Base-by-base conservation (phyloP, 2,329 filamentous ascomycete genomes). In the Magnaporthiopsis rhizophila region DNA sequence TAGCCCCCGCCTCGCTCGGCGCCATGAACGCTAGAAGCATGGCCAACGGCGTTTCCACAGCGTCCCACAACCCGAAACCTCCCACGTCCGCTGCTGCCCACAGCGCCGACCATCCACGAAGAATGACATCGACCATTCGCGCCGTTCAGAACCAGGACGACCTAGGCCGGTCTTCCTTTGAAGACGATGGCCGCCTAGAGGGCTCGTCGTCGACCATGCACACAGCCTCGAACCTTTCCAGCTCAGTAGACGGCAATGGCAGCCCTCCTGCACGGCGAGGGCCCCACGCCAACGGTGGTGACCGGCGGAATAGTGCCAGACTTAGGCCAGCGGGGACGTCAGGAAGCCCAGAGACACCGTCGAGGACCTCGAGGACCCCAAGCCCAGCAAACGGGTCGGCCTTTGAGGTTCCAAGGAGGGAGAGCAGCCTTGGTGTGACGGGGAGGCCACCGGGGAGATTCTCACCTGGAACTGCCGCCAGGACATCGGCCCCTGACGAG, bases 81-180 rank as follows among this genome's bases (percentile, higher is more conserved):
- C 65, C 66, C 1, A 65, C 69, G 24, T 64, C 68, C 34, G 63
- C 66, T 67, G 57, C 69, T 66, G 59, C 65, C 63, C 28, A 68
- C 65, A 61, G 65, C 65, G 64, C 63, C 65, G 58, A 62, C 67
- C 45, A 68, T 68, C 62, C 71, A 58, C 70, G 69, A 65, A 73
- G 75, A 63, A 76, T 74, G 67, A 71, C 75, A 64, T 77, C 78
- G 69, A 85, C 83, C 36, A 86, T 87, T 66, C 82, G 84, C 67
- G 80, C 82, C 64, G 84, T 87, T 53, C 77, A 79, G 56, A 85
- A 81, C 74, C 80, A 81, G 71, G 83, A 86, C 71, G 79, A 74
- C 61, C 68, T 67, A 28, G 68, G 68, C 11, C 62, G 75, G 45
- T 70, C 73, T 58, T 77, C 77, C 32, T 77, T 74, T 66, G 77